Evolutionary conservation across 192 early-diverging fungal genomes (phyloP), one percentile per base, ranked within the genome.

Genomic region (Backusella westeae): DNA sequence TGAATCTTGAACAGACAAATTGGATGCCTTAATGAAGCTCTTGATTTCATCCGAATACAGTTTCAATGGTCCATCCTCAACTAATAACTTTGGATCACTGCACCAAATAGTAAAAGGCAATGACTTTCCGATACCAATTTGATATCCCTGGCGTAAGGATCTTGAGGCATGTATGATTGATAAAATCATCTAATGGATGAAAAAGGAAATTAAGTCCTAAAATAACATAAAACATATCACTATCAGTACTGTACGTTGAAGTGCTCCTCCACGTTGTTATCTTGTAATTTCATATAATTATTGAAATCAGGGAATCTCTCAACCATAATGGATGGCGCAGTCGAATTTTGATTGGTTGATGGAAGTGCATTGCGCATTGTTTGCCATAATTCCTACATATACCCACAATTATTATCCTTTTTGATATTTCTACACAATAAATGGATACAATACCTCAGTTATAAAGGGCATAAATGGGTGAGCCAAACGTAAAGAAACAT

Each of bases 401-500:
- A 26, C 35, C 71, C 9, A 63, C 9, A 21, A 4, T 63, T 63
- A 29, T 4, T 63, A 63, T 29, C 12, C 12, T 63, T 26, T 26
- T 63, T 42, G 17, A 42, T 34, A 17, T 52, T 49, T 49, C 46
- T 49, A 19, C 5, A 49, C n/a, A 49, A 19, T 39, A 70, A 70
- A 26, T n/a, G 29, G 32, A 23, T 12, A 23, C 8, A 35, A 53
- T 82, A 95, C 97, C 90, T 99, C 97, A 15, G 96, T 97, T 17
- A 98, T 80, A 79, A 97, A 99, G 17, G 97, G 97, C 97, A 99
- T 99, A 80, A 98, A 96, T 26, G 97, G 97, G 81, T 99, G 97
- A 69, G 96, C 84, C 32, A 96, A 84, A 32, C 93, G 89, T 67
- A 99, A 79, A 0, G 93, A 93, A 7, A 83, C 77, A 71, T 96